A percentile compares a stretch with the other conserved stretches of the same genome.
Evolutionary conservation across 2,329 filamentous ascomycete genomes (phyloP).

Genomic region (Verticillium nubilum): DNA sequence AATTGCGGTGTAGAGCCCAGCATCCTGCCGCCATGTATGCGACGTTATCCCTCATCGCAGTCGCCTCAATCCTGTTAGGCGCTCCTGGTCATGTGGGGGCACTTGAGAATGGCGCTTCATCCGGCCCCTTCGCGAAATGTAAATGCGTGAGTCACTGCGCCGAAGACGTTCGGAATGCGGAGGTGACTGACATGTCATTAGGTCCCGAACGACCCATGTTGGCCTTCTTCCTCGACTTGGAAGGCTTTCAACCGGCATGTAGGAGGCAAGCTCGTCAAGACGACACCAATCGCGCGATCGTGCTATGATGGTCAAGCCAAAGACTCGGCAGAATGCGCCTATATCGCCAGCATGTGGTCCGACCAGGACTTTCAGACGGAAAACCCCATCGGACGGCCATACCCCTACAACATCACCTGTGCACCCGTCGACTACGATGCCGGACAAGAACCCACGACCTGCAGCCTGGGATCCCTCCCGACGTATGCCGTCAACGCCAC

Average conservation of each 20-base stretch:
- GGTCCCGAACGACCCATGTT: constrained; percentile 16
- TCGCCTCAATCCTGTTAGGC: background rate
- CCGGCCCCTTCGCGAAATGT: background rate
- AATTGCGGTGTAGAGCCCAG: background rate
- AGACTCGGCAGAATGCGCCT: constrained; percentile 13
- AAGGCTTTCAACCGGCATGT: constrained; percentile 9
- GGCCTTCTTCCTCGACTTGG: constrained; percentile 14
- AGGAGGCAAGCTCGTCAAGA: constrained; percentile 17
- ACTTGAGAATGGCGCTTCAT: background rate
- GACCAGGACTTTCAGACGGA: constrained; percentile 18
- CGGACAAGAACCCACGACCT: constrained; percentile 8
- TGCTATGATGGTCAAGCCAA: constrained; percentile 17
- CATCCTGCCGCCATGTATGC: background rate
- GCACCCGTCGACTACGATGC: constrained; percentile 16
- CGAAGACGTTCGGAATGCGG: background rate
- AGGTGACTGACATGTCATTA: background rate
- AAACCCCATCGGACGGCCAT: constrained; percentile 18
- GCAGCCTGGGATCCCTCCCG: constrained; percentile 16
- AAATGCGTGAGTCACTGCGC: background rate
- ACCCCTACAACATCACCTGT: constrained; percentile 22
- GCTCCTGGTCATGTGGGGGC: no score
- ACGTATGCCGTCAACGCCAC: constrained; percentile 19
- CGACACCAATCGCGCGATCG: constrained; percentile 16
- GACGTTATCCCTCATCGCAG: no score
- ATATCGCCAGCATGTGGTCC: constrained; percentile 17